Evolutionary conservation across 1,284 basidiomycete species (phyloP), one percentile per base, ranked within the genome.

Genomic region (Phellopilus nigrolimitatus): DNA sequence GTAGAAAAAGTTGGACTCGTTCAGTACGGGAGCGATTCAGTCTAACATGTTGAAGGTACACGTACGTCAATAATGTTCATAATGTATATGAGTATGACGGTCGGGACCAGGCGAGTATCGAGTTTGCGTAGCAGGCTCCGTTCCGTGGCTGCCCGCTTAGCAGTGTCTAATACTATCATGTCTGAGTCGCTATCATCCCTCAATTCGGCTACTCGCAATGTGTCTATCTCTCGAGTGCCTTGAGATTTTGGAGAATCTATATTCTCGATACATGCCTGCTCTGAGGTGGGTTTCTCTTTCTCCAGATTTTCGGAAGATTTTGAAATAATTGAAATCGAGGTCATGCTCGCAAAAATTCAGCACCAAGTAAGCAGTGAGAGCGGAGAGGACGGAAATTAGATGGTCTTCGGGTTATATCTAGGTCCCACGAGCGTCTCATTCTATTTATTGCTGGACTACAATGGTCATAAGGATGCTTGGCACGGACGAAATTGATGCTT

Each of bases 11-110:
- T 33, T 6, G 31, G 6, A n/a, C 31, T 38, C 45, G 1, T 10
- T 38, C 45, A 48, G 37, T 42, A 21, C 34, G 4, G 27, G 34
- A 34, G 15, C 10, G 31, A 57, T 3, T 12, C 7, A 13, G 7
- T 31, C 7, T 27, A 33, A 9, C 49, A 17, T 10, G 19, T 8
- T 22, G 9, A 24, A 13, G 8, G 17, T 12, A 13, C n/a, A 66
- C 74, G 49, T 53, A 83, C 81, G 59, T 83, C 80, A 47, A 84
- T 82, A 57, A 81, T 83, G 58, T 85, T 85, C 77, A 84, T 76
- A 51, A 85, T 70, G 58, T 72, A 84, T 49, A 85, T 79, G 27
- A 81, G 34, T 31, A 79, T 71, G 49, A 84, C 76, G 0, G 77
- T 79, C 0, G 82, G 80, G 52, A 84, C 61, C 1, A 85, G 63